A percentile compares a stretch with the other conserved stretches of the same genome.
These are phyloP conservation scores for Nothomitra cinnamomea DNA, from an alignment of 2,329 filamentous ascomycete species.

Conservation along the genomic window DNA sequence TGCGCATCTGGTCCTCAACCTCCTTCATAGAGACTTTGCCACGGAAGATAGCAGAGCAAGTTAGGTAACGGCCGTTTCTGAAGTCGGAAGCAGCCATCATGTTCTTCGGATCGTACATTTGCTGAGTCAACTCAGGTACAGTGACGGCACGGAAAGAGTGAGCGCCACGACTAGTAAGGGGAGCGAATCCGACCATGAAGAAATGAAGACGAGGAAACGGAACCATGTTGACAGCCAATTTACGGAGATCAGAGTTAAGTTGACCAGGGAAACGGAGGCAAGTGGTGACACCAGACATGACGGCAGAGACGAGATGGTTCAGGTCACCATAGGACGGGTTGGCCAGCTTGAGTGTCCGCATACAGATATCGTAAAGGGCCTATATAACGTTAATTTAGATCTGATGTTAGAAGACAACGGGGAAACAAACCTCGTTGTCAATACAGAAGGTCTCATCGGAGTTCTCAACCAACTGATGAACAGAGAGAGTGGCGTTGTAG, in stretches of 20 bases:
- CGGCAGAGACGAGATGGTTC: conserved; percentile 97
- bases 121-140: conserved; percentile 96
- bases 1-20: conserved; percentile 99
- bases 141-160: conserved; percentile 95
- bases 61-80: conserved; percentile 98
- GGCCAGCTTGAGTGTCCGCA: conserved; percentile 96
- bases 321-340: conserved; percentile 98
- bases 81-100: conserved; percentile 99
- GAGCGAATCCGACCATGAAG: conserved; percentile 99
- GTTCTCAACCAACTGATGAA: conserved; percentile 99
- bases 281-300: conserved; percentile 99
- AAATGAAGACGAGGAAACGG: conserved; percentile 99
- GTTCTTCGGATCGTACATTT: conserved; percentile 99
- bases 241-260: conserved; percentile 99
- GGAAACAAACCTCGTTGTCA: conserved; percentile 65
- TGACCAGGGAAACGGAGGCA: conserved; percentile 98
- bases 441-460: conserved; percentile 99
- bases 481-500: conserved; percentile 97
- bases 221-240: conserved; percentile 99
- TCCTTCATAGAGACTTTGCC: conserved; percentile 99
- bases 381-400: conserved; percentile 16
- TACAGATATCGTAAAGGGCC: conserved; percentile 99
- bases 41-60: conserved; percentile 99
- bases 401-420: background rate
- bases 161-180: conserved; percentile 81